Percentiles rank a stretch among this genome's conserved stretches.
Evolutionary conservation across 495 filamentous ascomycete genomes (phyloP).

Genomic region (Pyrenula massariospora): DNA sequence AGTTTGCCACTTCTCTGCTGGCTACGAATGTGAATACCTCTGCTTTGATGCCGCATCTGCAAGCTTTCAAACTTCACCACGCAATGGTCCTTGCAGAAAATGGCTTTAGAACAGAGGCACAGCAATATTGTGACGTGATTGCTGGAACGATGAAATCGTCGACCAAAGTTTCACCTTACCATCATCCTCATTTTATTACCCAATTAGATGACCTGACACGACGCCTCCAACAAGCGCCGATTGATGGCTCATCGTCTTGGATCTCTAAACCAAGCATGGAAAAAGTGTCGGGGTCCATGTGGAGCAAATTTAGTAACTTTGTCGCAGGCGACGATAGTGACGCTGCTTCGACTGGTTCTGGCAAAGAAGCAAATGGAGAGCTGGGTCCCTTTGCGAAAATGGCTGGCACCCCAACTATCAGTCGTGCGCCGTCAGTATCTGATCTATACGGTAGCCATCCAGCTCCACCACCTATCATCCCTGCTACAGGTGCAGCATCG

Average conservation of each 20-base stretch:
- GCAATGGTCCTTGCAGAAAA: slow-evolving; percentile 73
- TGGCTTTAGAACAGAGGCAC: slow-evolving; percentile 69
- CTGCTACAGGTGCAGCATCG: slow-evolving; percentile 36
- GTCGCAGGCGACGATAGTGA: slow-evolving; percentile 83
- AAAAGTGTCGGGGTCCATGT: slow-evolving; percentile 78
- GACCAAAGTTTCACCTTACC: slow-evolving; percentile 73
- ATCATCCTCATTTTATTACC: slow-evolving; percentile 59
- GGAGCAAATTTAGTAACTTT: slow-evolving; percentile 87
- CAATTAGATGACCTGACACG: slow-evolving; percentile 74
- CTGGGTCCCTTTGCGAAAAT: slow-evolving; percentile 72
- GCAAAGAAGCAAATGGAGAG: slow-evolving; percentile 43
- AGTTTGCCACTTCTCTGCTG: slow-evolving; percentile 65
- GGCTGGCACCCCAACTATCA: slow-evolving; percentile 70
- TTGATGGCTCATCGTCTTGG: slow-evolving; percentile 59
- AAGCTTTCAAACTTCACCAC: slow-evolving; percentile 80
- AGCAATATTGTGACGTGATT: slow-evolving; percentile 85
- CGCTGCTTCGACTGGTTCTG: slow-evolving; percentile 43
- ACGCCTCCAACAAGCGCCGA: slow-evolving; percentile 71
- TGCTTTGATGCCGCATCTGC: slow-evolving; percentile 65
- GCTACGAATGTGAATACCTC: slow-evolving; percentile 34
- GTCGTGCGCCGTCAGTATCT: slow-evolving; percentile 61
- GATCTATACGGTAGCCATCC: slow-evolving; percentile 62
- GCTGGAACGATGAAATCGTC: slow-evolving; percentile 65
- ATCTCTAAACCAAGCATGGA: slow-evolving; percentile 91
- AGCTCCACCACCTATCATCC: slow-evolving; percentile 20